These are phyloP conservation scores for Funneliformis mosseae DNA, from an alignment of 192 early-diverging fungal genomes.

Conservation along the genomic window DNA sequence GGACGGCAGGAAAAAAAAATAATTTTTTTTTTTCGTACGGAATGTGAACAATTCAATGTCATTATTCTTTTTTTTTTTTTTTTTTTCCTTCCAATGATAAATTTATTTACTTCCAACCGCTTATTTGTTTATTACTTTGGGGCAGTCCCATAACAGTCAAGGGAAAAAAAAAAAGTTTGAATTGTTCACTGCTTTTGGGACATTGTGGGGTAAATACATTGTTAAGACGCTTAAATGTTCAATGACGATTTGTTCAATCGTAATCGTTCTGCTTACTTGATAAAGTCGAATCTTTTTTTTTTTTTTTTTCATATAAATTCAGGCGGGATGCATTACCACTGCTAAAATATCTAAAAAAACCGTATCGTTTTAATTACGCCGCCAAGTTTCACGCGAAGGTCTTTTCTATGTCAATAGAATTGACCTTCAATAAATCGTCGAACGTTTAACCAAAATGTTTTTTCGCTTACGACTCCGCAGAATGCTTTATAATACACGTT, in stretches of 20 bases:
- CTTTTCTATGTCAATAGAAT: no score
- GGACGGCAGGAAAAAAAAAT: neutral
- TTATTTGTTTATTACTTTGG: neutral
- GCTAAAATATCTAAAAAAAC: no score
- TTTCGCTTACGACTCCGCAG: no score
- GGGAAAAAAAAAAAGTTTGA: neutral
- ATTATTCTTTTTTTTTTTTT: neutral
- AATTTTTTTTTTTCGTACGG: neutral
- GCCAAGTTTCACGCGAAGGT: no score
- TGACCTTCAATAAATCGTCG: no score
- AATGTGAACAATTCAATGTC: neutral
- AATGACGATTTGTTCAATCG: neutral
- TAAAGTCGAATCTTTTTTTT: neutral
- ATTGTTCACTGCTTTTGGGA: neutral
- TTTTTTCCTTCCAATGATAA: neutral
- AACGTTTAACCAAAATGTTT: no score
- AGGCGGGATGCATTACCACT: no score
- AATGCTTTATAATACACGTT: no score
- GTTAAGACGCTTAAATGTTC: neutral
- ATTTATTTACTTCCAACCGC: neutral
- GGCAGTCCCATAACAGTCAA: neutral
- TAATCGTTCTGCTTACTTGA: neutral
- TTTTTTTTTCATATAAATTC: neutral
- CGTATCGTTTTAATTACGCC: no score
- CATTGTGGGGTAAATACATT: neutral